Evolutionary conservation across 805 yeast species (phyloP).

Genomic region (Suhomyces prunicola): DNA sequence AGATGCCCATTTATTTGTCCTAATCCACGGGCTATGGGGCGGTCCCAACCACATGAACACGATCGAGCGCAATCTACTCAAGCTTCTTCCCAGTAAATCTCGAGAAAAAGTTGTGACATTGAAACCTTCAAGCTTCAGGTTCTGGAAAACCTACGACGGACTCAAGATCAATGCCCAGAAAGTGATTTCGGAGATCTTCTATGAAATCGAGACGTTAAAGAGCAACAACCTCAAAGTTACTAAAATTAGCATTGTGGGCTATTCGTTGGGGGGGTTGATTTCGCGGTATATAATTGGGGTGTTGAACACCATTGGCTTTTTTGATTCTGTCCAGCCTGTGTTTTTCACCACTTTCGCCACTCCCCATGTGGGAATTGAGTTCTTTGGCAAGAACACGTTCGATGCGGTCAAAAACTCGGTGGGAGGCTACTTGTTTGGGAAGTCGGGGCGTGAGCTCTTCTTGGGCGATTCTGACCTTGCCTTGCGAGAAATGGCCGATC

Average conservation of each 20-base stretch:
- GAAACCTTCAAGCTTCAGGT: constrained; percentile 38
- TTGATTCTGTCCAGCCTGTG: constrained; percentile 34
- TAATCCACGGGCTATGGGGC: constrained; percentile 46
- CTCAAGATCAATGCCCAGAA: constrained; percentile 32
- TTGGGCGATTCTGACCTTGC: constrained; percentile 40
- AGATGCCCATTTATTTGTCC: constrained; percentile 36
- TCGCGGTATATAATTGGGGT: constrained; percentile 39
- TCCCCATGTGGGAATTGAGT: constrained; percentile 43
- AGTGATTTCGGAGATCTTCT: constrained; percentile 35
- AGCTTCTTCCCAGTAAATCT: constrained; percentile 18
- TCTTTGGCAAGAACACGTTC: constrained; percentile 30
- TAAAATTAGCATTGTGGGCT: constrained; percentile 39
- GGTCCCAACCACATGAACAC: constrained; percentile 40
- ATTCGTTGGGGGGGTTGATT: constrained; percentile 43
- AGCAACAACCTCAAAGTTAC: constrained; percentile 26
- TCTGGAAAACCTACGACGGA: constrained; percentile 46
- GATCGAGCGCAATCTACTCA: constrained; percentile 30
- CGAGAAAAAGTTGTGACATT: constrained; percentile 31
- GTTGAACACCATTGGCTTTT: constrained; percentile 32
- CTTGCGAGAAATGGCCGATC: constrained; percentile 53
- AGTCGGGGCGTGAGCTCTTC: constrained; percentile 36
- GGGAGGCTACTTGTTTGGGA: constrained; percentile 37
- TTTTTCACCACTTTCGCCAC: constrained; percentile 43
- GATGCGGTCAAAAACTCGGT: constrained; percentile 29
- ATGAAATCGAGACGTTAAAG: constrained; percentile 38